Conservation (phyloP, 129 eudicot species). For the Cynara cardunculus region DNA sequence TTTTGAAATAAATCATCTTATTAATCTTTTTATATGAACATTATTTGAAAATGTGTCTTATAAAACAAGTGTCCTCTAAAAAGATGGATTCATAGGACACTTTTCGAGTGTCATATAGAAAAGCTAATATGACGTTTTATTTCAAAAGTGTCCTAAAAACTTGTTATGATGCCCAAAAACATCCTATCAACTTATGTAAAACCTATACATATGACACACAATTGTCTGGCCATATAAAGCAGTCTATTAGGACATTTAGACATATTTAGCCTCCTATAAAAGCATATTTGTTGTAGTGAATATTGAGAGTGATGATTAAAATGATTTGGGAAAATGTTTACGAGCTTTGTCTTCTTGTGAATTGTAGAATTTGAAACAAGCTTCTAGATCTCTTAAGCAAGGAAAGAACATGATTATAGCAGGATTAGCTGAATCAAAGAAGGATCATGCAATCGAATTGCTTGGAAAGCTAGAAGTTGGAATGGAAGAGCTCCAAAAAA, state of each 20-base stretch:
- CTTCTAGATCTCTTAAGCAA: conserved; percentile 74
- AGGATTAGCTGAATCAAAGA: conserved; percentile 89
- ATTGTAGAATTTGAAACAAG: conserved; percentile 84
- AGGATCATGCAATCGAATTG: conserved; percentile 76
- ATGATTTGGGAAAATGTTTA: conserved; percentile 12
- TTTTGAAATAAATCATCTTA: neutral
- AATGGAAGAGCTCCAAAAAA: conserved; percentile 73
- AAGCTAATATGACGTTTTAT: neutral
- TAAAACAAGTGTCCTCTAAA: neutral
- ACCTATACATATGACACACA: neutral
- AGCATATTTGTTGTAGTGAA: neutral
- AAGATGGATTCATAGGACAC: neutral
- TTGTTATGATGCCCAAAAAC: neutral
- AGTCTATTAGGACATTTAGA: neutral
- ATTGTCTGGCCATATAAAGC: neutral
- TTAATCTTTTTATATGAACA: neutral
- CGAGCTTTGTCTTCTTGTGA: conserved; percentile 15
- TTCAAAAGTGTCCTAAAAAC: neutral
- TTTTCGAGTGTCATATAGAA: too few relatives aligned
- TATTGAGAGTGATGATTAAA: neutral
- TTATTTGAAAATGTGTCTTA: neutral
- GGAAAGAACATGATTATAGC: conserved; percentile 77
- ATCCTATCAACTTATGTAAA: neutral
- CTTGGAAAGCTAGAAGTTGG: conserved; percentile 87
- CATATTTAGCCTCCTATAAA: neutral